Conservation (phyloP, 352 stramenopile species). For the Thalassiosira allenii region DNA sequence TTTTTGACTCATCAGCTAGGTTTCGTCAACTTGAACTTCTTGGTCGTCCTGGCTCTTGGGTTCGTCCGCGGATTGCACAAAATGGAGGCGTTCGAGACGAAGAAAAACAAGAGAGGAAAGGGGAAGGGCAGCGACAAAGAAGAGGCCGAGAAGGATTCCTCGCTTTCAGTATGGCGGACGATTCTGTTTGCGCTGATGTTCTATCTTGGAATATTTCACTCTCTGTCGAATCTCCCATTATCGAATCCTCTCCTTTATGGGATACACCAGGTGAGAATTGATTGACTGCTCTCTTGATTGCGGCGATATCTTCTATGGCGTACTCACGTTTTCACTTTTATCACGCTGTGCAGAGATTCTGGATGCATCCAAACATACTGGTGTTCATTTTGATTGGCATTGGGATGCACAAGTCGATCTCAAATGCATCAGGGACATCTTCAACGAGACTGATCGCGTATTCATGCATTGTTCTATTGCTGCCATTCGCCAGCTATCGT, state of each 20-base stretch:
- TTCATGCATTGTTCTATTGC: constrained; percentile 18
- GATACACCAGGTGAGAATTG: constrained; percentile 86
- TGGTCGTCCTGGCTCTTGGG: constrained; percentile 38
- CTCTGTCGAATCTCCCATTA: constrained; percentile 93
- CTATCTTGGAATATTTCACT: constrained; percentile 95
- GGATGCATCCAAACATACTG: constrained; percentile 93
- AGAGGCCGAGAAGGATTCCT: not conserved
- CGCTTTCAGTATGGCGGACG: constrained; percentile 34
- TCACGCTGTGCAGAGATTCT: constrained; percentile 81
- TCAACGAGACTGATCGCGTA: constrained; percentile 10
- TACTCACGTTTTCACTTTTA: no score
- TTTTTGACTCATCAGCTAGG: constrained; percentile 60
- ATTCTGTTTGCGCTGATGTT: constrained; percentile 87
- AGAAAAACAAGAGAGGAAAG: constrained; percentile 16
- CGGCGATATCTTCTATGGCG: no score
- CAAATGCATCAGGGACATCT: not conserved
- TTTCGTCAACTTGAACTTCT: constrained; percentile 9
- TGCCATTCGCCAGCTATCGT: constrained; percentile 34
- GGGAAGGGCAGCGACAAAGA: constrained; percentile 3
- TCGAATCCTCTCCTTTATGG: constrained; percentile 91
- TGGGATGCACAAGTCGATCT: constrained; percentile 56
- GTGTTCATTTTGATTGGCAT: constrained; percentile 90
- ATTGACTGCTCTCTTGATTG: no score
- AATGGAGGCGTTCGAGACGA: not conserved
- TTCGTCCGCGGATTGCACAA: constrained; percentile 50